Conservation (phyloP, 2,329 filamentous ascomycete genomes). For the Colletotrichum euphorbiae region DNA sequence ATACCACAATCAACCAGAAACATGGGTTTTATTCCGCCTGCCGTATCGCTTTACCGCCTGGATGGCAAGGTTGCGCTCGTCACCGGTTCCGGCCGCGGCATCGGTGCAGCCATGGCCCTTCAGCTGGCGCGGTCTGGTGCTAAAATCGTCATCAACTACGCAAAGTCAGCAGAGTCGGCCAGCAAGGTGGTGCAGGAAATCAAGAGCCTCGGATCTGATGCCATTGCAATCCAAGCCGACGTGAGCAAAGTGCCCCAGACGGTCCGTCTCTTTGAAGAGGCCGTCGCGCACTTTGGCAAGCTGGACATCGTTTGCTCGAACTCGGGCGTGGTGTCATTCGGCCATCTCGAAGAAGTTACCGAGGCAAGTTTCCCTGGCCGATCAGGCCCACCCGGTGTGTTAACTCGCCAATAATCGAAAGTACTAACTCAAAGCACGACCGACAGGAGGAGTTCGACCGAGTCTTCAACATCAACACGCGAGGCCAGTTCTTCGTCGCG, state of each 20-base stretch:
- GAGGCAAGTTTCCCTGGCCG: background rate
- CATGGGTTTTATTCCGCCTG: background rate
- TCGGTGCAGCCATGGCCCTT: conserved; percentile 67
- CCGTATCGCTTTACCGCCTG: conserved; percentile 51
- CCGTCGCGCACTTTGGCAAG: conserved; percentile 71
- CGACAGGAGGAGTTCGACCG: conserved; percentile 72
- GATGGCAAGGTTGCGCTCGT: conserved; percentile 88
- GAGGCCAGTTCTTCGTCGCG: conserved; percentile 78
- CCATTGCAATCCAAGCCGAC: conserved; percentile 74
- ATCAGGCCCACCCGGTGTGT: too few relatives aligned
- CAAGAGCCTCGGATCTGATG: conserved; percentile 67
- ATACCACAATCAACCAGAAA: background rate
- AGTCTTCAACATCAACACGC: conserved; percentile 74
- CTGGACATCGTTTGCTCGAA: conserved; percentile 78
- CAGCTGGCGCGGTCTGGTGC: conserved; percentile 67
- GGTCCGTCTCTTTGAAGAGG: conserved; percentile 70
- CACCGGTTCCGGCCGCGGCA: conserved; percentile 73
- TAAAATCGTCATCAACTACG: conserved; percentile 68
- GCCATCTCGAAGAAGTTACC: conserved; percentile 74
- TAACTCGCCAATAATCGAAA: too few relatives aligned
- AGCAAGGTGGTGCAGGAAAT: conserved; percentile 65
- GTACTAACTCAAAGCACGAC: background rate
- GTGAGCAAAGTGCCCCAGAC: conserved; percentile 73
- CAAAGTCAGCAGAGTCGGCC: conserved; percentile 66
- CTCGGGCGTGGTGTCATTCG: conserved; percentile 75